Base-by-base conservation (phyloP, 352 stramenopile genomes). In the Globisporangium lucens region DNA sequence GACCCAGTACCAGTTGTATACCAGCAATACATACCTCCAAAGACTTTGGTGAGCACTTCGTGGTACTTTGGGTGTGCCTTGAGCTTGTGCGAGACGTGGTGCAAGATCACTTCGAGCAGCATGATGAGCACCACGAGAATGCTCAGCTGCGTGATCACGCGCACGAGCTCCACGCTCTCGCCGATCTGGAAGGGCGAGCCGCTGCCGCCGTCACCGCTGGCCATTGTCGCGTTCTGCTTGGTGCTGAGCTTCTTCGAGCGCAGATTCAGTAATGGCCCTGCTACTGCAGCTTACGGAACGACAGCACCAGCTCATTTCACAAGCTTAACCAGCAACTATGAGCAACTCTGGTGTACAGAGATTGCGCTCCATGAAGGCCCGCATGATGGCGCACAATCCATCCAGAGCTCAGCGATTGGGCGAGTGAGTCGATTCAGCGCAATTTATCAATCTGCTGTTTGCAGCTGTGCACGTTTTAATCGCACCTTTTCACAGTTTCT, bases 21-120 rank as follows among this genome's bases (percentile, higher is more conserved):
- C 30, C 30, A 4, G 30, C 13, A 56, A 24, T 4, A 43, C 64
- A 47, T n/a, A 64, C 64, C 64, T 6, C 75, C 62, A 61, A 80
- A 90, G 10, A 73, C 75, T 59, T 91, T 91, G 27, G 73, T 82
- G 27, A 90, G 68, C 73, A 91, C 89, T 43, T 89, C 76, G 59
- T 87, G 67, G 62, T 89, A 91, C 70, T 89, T 91, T 58, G 77
- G 76, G 59, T 80, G 83, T 27, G 61, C 67, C 0, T 75, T 59
- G n/a, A 89, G 63, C 51, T 82, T 72, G 64, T 88, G 78, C 53
- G 80, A 74, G 8, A 86, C 61, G 17, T 67, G 38, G 55, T 91
- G 81, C 51, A 89, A 61, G 12, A 29, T 36, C 2, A 60, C 57
- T 60, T 91, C 83, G 10, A 89, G 75, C n/a, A 81, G 4, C 7